phyloP scores from a whole-genome alignment of 495 filamentous ascomycete genomes.

The Penicillium parvum region DNA sequence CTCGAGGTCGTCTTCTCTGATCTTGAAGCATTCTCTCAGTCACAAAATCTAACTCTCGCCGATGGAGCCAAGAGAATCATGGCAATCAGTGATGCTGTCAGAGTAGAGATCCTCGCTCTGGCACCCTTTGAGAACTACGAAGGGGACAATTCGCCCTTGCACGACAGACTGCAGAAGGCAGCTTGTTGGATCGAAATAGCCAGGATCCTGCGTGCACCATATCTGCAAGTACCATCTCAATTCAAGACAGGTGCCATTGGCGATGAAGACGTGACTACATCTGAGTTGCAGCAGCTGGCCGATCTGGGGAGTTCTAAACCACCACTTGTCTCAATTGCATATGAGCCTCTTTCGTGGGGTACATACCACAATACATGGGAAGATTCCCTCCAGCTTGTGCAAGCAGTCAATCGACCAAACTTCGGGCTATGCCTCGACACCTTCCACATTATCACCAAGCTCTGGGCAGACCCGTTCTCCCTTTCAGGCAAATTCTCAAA shows the following conservation, averaged over 20 bases:
- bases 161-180: conserved; percentile 58
- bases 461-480: conserved; percentile 59
- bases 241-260: conserved; percentile 52
- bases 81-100: conserved; percentile 45
- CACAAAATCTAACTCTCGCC: conserved; percentile 37
- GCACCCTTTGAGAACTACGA: conserved; percentile 76
- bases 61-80: conserved; percentile 53
- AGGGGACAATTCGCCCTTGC: conserved; percentile 45
- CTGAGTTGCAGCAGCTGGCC: conserved; percentile 57
- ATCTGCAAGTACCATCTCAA: conserved; percentile 63
- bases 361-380: conserved; percentile 62
- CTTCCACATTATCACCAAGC: conserved; percentile 60
- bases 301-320: conserved; percentile 49
- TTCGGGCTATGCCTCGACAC: conserved; percentile 68
- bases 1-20: conserved; percentile 73
- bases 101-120: conserved; percentile 56
- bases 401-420: conserved; percentile 55
- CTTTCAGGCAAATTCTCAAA: conserved; percentile 47
- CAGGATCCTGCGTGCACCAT: conserved; percentile 52
- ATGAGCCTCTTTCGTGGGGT: conserved; percentile 65
- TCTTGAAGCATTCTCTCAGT: conserved; percentile 48
- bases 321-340: conserved; percentile 55
- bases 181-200: conserved; percentile 62
- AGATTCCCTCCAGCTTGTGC: conserved; percentile 53
- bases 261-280: conserved; percentile 52